Evolutionary conservation across 1,139 yeast species (phyloP), one percentile per base, ranked within the genome.

Genomic region (Pichia sp.): DNA sequence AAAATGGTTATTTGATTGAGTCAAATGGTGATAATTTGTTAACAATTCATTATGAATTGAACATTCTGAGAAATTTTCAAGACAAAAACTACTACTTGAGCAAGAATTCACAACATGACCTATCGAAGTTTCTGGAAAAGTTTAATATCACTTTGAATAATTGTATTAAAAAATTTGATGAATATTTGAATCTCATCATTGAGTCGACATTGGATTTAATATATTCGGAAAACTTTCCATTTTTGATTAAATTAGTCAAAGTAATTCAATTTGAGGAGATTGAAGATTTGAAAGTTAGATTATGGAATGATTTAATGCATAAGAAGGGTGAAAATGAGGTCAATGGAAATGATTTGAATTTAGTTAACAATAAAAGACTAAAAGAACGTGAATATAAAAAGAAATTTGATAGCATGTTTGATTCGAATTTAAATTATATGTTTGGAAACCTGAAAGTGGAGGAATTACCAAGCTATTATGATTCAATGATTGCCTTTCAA

Each of bases 201-300:
- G 62, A 58, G 45, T 55, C 51, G 29, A 53, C 57, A 36, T 49
- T 53, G 32, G 58, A 52, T 46, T 55, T 81, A 81, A 23, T 57
- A 23, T 51, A 51, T 8, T 46, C 51, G 26, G 53, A 52, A 1
- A 86, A 90, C 59, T 64, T 66, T 33, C 77, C 83, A 31, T 67
- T 88, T 51, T 80, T 86, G 1, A 81, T 79, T 39, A 77, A 92
- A 46, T 62, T 85, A 41, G 79, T 88, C 36, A 83, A 85, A 53
- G 75, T 94, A 31, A 71, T 94, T 38, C 95, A 88, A 51, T 73
- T 69, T 52, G 99, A 94, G 61, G 85, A 84, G 52, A 70, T 74
- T 37, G 88, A 85, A 56, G 98, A 92, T 57, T 62, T 80, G 49
- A 80, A 81, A 54, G 69, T 80, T 33, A 60, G 67, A 8, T 67